Percentiles rank a stretch among this genome's conserved stretches.
Evolutionary conservation across 2,329 filamentous ascomycete species (phyloP).

Genomic region (Talaromyces rugulosus): DNA sequence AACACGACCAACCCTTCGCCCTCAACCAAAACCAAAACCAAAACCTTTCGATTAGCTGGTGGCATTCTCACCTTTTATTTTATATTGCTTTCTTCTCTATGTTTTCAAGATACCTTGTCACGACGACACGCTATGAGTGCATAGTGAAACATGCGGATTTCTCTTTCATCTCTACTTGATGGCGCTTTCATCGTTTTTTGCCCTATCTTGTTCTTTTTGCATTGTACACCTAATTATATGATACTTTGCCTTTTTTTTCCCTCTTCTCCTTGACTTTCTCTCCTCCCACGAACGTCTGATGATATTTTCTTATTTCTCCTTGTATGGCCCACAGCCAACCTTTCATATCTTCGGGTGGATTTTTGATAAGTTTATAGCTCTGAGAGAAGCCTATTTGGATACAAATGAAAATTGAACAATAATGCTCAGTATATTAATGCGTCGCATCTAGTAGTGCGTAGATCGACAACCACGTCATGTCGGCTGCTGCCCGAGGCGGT

Average conservation of each 20-base stretch:
- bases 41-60: background rate
- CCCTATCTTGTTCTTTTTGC: slow-evolving; percentile 1
- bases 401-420: background rate
- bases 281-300: background rate
- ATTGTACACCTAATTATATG: slow-evolving; percentile 14
- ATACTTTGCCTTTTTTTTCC: background rate
- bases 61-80: background rate
- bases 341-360: background rate
- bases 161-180: slow-evolving; percentile 13
- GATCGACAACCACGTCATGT: background rate
- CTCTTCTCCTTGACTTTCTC: background rate
- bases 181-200: slow-evolving; percentile 4
- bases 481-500: background rate
- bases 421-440: background rate
- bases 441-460: background rate
- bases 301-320: background rate
- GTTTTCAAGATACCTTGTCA: slow-evolving; percentile 30
- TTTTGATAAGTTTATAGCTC: background rate
- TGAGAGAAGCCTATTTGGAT: background rate
- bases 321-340: background rate
- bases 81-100: slow-evolving; percentile 1
- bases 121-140: slow-evolving; percentile 29
- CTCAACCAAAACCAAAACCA: background rate
- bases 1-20: background rate
- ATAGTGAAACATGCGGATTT: slow-evolving; percentile 21